These are phyloP conservation scores for Diplodia corticola DNA, from an alignment of 2,329 filamentous ascomycete genomes.

Conservation along the genomic window DNA sequence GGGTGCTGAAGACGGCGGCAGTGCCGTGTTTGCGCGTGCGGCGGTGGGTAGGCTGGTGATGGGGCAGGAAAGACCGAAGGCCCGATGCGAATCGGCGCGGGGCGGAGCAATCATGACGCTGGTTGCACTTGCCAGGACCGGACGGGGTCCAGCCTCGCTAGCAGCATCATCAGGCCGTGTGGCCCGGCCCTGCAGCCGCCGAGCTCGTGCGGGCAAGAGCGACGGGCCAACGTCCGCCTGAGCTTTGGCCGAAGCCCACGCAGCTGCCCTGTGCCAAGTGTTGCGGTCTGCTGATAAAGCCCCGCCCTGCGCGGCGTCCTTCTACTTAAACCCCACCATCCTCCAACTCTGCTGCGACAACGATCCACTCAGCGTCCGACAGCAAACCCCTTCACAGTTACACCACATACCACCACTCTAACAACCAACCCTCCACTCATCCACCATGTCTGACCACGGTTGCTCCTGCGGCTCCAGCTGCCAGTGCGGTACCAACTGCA, in stretches of 20 bases:
- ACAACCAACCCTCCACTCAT: neutral
- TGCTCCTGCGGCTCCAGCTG: conserved; percentile 29
- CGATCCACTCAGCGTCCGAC: neutral
- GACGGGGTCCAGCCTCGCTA: neutral
- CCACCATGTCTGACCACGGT: conserved; percentile 25
- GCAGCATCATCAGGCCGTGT: neutral
- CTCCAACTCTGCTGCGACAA: neutral
- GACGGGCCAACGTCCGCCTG: neutral
- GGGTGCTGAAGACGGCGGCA: neutral
- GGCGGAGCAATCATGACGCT: neutral
- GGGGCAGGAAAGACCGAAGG: neutral
- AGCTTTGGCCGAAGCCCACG: neutral
- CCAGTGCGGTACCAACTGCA: conserved; percentile 27
- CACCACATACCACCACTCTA: conserved; percentile 2
- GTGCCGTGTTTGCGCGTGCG: neutral
- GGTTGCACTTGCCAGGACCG: neutral
- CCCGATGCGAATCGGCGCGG: neutral
- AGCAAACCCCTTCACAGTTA: conserved; percentile 1
- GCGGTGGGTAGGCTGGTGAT: neutral
- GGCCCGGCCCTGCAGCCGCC: conserved; percentile 5
- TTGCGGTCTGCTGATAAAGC: conserved; percentile 20
- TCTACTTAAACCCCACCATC: neutral
- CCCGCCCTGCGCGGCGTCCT: neutral
- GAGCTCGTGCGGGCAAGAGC: neutral
- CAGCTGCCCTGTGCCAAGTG: neutral